A percentile compares a stretch with the other conserved stretches of the same genome.
These are phyloP conservation scores for Elaeis oleifera DNA, from an alignment of 202 grass and related monocot genomes.

Conservation along the genomic window DNA sequence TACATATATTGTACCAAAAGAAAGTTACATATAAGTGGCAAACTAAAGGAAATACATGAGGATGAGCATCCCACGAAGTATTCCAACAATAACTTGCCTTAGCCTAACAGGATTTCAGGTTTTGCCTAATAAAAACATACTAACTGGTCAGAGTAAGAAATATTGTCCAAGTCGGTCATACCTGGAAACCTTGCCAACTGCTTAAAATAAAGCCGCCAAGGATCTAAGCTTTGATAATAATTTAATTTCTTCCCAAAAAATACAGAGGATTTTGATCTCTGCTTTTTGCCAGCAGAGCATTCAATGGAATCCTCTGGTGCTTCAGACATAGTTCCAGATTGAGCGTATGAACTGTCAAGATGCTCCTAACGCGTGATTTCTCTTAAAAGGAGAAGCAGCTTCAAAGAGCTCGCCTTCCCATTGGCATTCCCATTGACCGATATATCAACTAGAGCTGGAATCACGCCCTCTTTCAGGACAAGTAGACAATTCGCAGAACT, in stretches of 20 bases:
- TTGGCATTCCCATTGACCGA: constrained; percentile 68
- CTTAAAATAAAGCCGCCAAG: constrained; percentile 24
- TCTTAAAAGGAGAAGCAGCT: constrained; percentile 71
- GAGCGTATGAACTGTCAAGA: constrained; percentile 36
- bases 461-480: constrained; percentile 84
- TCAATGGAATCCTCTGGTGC: constrained; percentile 23
- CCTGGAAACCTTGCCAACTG: constrained; percentile 8
- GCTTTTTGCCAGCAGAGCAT: constrained; percentile 25
- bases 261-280: constrained; percentile 35
- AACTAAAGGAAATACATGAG: constrained; percentile 43
- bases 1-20: neutral
- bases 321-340: constrained; percentile 24
- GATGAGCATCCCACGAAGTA: constrained; percentile 69
- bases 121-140: neutral
- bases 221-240: constrained; percentile 60
- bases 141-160: constrained; percentile 11
- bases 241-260: constrained; percentile 63
- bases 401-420: constrained; percentile 41
- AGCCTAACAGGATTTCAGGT: constrained; percentile 25
- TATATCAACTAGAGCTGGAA: constrained; percentile 73
- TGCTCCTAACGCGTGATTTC: constrained; percentile 45
- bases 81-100: constrained; percentile 30
- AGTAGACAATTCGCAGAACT: constrained; percentile 54
- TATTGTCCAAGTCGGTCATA: constrained; percentile 26
- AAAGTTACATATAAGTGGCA: constrained; percentile 1